Percentiles rank a stretch among this genome's conserved stretches.
Evolutionary conservation across 441 rosid genomes (phyloP).

Genomic region (Flueggea neowawraea): DNA sequence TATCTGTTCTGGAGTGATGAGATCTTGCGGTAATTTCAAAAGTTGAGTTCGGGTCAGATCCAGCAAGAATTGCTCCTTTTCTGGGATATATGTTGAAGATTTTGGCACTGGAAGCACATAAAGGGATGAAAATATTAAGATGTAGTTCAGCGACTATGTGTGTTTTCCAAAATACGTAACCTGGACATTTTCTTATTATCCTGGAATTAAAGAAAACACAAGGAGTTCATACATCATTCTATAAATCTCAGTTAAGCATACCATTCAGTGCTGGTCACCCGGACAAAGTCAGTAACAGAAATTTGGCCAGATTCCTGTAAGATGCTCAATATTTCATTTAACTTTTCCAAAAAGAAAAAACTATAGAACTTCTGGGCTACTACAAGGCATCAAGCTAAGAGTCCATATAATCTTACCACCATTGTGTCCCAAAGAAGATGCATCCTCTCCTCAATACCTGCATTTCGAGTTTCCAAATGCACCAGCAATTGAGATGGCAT

Average conservation of each 20-base stretch:
- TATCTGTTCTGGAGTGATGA: slow-evolving; percentile 85
- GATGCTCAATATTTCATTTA: slow-evolving; percentile 7
- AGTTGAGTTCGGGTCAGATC: slow-evolving; percentile 91
- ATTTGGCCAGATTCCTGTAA: slow-evolving; percentile 88
- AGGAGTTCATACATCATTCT: not conserved
- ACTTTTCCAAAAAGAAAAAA: not conserved
- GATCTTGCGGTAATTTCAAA: slow-evolving; percentile 59
- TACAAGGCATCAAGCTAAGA: slow-evolving; percentile 1
- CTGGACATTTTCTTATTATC: not conserved
- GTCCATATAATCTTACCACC: slow-evolving; percentile 67
- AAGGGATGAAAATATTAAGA: not conserved
- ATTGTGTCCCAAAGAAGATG: slow-evolving; percentile 93
- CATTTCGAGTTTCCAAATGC: slow-evolving; percentile 12
- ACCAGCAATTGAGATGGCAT: slow-evolving; percentile 11
- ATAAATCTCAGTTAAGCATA: slow-evolving; percentile 27
- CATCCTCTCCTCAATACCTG: slow-evolving; percentile 98
- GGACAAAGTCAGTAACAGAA: slow-evolving; percentile 74
- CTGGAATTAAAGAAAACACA: slow-evolving; percentile 2
- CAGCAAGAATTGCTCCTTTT: slow-evolving; percentile 86
- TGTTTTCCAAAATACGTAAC: not conserved
- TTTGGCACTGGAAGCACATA: slow-evolving; percentile 57
- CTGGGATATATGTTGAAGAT: slow-evolving; percentile 89
- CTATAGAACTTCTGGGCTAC: not conserved
- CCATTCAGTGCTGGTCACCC: slow-evolving; percentile 89
- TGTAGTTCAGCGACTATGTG: not conserved